A percentile compares a stretch with the other conserved stretches of the same genome.
Conservation (phyloP, 352 stramenopile species). For the Nothophytophthora sp. region DNA sequence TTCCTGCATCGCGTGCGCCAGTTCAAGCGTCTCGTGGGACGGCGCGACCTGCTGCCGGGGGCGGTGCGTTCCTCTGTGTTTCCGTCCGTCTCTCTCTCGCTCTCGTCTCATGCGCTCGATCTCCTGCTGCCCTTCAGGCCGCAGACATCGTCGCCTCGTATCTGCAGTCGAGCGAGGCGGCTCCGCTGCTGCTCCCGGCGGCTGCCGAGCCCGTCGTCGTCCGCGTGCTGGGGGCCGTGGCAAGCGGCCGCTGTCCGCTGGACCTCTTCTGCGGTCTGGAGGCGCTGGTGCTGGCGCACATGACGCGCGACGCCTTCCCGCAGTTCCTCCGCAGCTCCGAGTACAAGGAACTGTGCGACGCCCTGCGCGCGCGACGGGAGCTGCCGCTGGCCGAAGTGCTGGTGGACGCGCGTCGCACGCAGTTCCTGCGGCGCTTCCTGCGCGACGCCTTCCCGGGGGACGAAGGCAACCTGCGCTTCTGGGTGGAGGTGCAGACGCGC, state of each 20-base stretch:
- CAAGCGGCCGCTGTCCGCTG: constrained; percentile 31
- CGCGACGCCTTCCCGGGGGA: constrained; percentile 19
- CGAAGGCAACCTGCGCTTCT: constrained; percentile 70
- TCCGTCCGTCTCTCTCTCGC: background rate
- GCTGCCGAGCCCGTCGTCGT: constrained; percentile 26
- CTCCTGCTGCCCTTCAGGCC: constrained; percentile 25
- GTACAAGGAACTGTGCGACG: constrained; percentile 57
- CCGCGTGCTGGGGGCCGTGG: constrained; percentile 33
- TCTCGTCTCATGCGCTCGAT: background rate
- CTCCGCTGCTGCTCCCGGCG: constrained; percentile 18
- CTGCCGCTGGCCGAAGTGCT: constrained; percentile 68
- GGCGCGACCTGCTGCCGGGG: constrained; percentile 40
- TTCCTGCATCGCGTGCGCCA: constrained; percentile 57
- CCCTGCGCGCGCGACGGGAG: constrained; percentile 50
- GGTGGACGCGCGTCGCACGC: constrained; percentile 51
- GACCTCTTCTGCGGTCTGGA: constrained; percentile 72
- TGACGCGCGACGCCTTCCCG: constrained; percentile 57
- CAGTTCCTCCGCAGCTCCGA: constrained; percentile 46
- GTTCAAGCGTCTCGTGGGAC: constrained; percentile 58
- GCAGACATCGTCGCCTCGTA: constrained; percentile 46
- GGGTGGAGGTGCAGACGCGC: constrained; percentile 70
- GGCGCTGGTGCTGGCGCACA: constrained; percentile 38
- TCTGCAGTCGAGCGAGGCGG: constrained; percentile 30
- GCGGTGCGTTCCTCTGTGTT: constrained; percentile 27
- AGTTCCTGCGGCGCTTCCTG: constrained; percentile 58